Percentiles rank a stretch among this genome's conserved stretches.
Evolutionary conservation across 441 rosid species (phyloP).

Genomic region (Euphorbia schlechtendalii): DNA sequence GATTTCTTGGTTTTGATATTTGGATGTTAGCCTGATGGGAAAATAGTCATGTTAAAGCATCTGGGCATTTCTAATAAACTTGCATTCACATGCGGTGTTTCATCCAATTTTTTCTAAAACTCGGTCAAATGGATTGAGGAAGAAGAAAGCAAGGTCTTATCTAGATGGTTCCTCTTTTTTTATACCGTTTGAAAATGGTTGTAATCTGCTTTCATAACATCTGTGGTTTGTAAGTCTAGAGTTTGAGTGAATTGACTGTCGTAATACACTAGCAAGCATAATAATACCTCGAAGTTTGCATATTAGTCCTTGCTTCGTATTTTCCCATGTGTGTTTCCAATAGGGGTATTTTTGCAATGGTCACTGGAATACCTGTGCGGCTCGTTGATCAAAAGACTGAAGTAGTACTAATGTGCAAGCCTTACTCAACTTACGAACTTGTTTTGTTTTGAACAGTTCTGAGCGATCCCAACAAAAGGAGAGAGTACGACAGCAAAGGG

Average conservation of each 20-base stretch:
- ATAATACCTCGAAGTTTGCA: not conserved
- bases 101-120: not conserved
- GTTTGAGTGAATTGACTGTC: not conserved
- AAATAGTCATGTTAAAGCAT: not conserved
- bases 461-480: slow-evolving; percentile 62
- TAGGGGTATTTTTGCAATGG: too few relatives aligned
- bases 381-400: not conserved
- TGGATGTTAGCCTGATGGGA: not conserved
- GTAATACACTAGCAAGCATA: not conserved
- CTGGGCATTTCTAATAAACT: not conserved
- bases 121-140: not conserved
- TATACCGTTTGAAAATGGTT: not conserved
- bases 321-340: too few relatives aligned
- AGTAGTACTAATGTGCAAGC: not conserved
- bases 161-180: not conserved
- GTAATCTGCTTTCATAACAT: too few relatives aligned
- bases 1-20: not conserved
- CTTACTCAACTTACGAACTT: slow-evolving; percentile 9
- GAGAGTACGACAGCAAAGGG: slow-evolving; percentile 71
- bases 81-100: not conserved
- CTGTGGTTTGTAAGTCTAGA: too few relatives aligned
- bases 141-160: not conserved
- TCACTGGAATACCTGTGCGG: not conserved
- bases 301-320: not conserved
- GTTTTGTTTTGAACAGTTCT: slow-evolving; percentile 45